phyloP scores from a whole-genome alignment of 352 stramenopile genomes.

The Globisporangium acanthophoron region DNA sequence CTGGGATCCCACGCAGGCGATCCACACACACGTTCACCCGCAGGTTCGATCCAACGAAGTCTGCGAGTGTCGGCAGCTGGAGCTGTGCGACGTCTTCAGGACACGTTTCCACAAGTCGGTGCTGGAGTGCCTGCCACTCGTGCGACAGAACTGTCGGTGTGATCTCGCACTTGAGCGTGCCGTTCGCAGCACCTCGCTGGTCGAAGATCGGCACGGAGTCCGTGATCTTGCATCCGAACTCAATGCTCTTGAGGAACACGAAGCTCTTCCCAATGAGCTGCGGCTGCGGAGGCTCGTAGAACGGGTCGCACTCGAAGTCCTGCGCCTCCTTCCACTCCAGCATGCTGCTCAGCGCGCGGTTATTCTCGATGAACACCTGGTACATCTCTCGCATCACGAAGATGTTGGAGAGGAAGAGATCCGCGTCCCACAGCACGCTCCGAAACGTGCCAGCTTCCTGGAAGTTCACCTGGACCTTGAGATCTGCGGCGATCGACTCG shows the following conservation, averaged over 20 bases:
- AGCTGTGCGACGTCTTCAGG: conserved; percentile 32
- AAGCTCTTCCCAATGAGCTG: conserved; percentile 75
- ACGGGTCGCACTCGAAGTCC: conserved; percentile 54
- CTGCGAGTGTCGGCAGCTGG: conserved; percentile 32
- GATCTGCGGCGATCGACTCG: conserved; percentile 44
- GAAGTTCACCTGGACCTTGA: conserved; percentile 79
- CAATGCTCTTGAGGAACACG: conserved; percentile 55
- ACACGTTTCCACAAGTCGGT: conserved; percentile 53
- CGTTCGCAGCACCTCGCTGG: conserved; percentile 27
- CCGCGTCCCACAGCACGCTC: conserved; percentile 71
- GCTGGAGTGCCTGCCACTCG: conserved; percentile 68
- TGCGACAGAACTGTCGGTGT: conserved; percentile 58
- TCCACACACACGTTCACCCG: conserved; percentile 49
- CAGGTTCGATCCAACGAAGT: conserved; percentile 50
- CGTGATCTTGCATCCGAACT: conserved; percentile 55
- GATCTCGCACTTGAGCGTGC: conserved; percentile 52
- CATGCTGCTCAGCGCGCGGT: conserved; percentile 30
- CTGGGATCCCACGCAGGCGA: conserved; percentile 49
- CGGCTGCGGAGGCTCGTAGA: conserved; percentile 61
- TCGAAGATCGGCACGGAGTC: conserved; percentile 62
- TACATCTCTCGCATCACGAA: conserved; percentile 89
- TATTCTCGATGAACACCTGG: conserved; percentile 77
- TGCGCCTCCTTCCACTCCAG: conserved; percentile 29
- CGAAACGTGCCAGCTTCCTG: conserved; percentile 70
- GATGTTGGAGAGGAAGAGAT: conserved; percentile 72